A percentile compares a stretch with the other conserved stretches of the same genome.
These are phyloP conservation scores for Arthrinium phaeospermum DNA, from an alignment of 2,329 filamentous ascomycete genomes.

Conservation along the genomic window DNA sequence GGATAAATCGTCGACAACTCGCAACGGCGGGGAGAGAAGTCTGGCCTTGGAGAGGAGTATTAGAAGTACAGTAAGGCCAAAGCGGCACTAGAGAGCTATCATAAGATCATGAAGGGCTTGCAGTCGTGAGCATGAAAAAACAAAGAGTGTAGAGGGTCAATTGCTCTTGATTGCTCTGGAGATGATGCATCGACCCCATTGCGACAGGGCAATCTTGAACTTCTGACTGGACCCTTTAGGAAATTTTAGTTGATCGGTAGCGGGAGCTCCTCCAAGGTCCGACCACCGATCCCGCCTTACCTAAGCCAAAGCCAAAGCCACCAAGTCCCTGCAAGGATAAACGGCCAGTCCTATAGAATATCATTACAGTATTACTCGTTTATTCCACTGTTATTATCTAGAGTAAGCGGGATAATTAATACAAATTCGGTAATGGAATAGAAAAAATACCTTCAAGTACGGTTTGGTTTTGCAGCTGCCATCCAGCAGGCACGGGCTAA, in stretches of 20 bases:
- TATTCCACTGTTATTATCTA: too few relatives aligned
- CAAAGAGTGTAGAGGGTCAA: background rate
- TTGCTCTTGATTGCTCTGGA: background rate
- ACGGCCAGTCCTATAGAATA: too few relatives aligned
- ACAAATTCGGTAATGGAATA: too few relatives aligned
- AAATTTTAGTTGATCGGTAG: constrained; percentile 7
- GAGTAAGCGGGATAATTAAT: too few relatives aligned
- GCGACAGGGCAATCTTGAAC: background rate
- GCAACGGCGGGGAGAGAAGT: background rate
- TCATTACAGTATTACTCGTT: too few relatives aligned
- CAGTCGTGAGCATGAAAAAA: background rate
- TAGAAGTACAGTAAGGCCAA: background rate
- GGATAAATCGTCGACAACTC: background rate
- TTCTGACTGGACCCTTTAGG: background rate
- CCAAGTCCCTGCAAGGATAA: too few relatives aligned
- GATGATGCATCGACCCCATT: background rate
- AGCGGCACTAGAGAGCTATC: background rate
- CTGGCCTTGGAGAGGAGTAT: too few relatives aligned
- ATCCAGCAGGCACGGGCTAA: background rate
- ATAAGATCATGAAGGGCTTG: background rate
- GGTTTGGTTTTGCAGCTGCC: background rate
- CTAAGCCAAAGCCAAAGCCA: background rate
- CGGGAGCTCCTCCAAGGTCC: constrained; percentile 1
- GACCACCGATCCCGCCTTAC: constrained; percentile 1
- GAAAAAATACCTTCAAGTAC: too few relatives aligned